Base-by-base conservation (phyloP, 192 early-diverging fungal species). In the Gaertneriomyces sp. region DNA sequence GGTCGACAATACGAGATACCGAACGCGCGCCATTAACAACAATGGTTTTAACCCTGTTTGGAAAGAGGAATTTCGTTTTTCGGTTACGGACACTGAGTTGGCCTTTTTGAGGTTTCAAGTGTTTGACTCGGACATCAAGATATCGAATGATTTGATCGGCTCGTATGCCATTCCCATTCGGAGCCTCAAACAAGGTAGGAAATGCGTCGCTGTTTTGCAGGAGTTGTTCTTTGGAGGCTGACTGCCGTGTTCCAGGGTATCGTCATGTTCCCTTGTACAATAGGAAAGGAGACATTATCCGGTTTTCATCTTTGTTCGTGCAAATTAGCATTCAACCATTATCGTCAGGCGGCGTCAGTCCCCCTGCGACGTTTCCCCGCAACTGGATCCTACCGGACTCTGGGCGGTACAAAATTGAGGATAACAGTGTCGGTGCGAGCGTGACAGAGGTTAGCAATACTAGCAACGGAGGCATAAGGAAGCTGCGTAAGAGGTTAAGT, bases 251-350 rank as follows among this genome's bases (percentile, higher is more conserved):
- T 8, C 55, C 69, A 76, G 88, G 88, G 1, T 90, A 90, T 52
- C 82, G 88, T 2, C 87, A 90, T 60, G 77, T 88, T 16, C 87
- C 81, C 17, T 64, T 90, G 14, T 76, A 87, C 41, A 83, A 87
- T 66, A 42, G 74, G 38, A 76, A 81, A 38, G 88, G 88, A 17
- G 86, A 89, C 42, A 76, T 78, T 19, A 75, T 86, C 20, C 72
- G 81, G 33, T 89, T 88, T 63, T 85, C 83, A 12, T 83, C 86
- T 1, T 66, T 89, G n/a, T 89, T 87, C 66, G 68, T 78, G 11
- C 44, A 38, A 3, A 12, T 65, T 5, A 14, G n/a, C 6, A 44
- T 60, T 43, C 54, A 56, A 9, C 54, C 54, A 4, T 33, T 56
- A 33, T 2, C 25, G 25, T 2, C 25, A 33, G 25, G 25, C 25